Percentiles rank a stretch among this genome's conserved stretches.
Conservation (phyloP, 2,329 filamentous ascomycete genomes). For the Xylariaceae sp. region DNA sequence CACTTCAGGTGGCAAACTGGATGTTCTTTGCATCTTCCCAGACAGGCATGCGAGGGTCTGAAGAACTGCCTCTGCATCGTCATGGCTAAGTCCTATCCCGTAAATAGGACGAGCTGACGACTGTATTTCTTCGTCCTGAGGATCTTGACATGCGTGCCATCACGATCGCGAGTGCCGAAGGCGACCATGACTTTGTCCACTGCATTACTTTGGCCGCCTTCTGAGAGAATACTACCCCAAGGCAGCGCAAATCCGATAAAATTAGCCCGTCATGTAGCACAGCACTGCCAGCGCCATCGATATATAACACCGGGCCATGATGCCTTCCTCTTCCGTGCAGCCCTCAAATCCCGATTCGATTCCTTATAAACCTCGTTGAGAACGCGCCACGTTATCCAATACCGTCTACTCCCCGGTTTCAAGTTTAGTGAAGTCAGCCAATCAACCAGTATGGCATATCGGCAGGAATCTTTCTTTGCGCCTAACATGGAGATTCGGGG, state of each 20-base stretch:
- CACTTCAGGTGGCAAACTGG: too few relatives aligned
- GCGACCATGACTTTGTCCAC: too few relatives aligned
- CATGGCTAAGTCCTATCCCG: background rate
- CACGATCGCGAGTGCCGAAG: too few relatives aligned
- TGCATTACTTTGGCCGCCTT: too few relatives aligned
- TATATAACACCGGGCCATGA: background rate
- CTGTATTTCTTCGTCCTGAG: background rate
- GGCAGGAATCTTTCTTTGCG: conserved; percentile 4
- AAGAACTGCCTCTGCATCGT: background rate
- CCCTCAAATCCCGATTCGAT: too few relatives aligned
- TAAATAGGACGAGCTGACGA: background rate
- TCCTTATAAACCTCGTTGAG: background rate
- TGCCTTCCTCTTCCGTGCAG: background rate
- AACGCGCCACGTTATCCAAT: background rate
- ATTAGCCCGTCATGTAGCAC: background rate
- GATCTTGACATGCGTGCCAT: background rate
- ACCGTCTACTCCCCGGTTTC: background rate
- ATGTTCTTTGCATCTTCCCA: too few relatives aligned
- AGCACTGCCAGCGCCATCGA: background rate
- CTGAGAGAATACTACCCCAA: background rate
- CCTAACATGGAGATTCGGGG: background rate
- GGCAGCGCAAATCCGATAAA: background rate
- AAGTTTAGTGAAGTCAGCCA: background rate
- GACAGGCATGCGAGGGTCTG: too few relatives aligned
- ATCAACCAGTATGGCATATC: conserved; percentile 12